Percentiles rank a stretch among this genome's conserved stretches.
phyloP scores from a whole-genome alignment of 1,284 basidiomycete genomes.

The Ganoderma resinaceum region DNA sequence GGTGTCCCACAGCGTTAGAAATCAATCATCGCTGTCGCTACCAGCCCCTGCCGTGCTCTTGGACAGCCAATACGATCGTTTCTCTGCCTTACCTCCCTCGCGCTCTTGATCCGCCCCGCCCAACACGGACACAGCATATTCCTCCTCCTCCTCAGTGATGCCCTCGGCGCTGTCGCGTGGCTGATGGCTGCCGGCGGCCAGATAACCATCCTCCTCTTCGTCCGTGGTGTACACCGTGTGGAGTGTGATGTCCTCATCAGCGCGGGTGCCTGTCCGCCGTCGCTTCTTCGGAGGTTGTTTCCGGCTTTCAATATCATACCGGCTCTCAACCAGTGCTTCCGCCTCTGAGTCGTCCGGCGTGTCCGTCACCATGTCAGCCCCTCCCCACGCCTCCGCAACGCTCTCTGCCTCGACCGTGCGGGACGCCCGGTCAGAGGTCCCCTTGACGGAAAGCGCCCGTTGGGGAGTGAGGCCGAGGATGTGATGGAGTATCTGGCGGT shows the following conservation, averaged over 20 bases:
- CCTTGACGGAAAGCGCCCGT: conserved; percentile 27
- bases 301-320: conserved; percentile 56
- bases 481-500: conserved; percentile 65
- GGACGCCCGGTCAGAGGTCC: conserved; percentile 21
- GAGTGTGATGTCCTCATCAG: conserved; percentile 39
- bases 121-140: conserved; percentile 38
- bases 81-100: conserved; percentile 30
- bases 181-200: conserved; percentile 21
- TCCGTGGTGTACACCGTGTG: conserved; percentile 57
- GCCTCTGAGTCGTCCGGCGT: conserved; percentile 35
- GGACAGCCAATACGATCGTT: conserved; percentile 54
- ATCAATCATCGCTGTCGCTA: conserved; percentile 27
- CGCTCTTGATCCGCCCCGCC: conserved; percentile 23
- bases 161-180: conserved; percentile 34
- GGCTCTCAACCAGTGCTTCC: conserved; percentile 54
- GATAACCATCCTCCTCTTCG: conserved; percentile 45
- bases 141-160: conserved; percentile 41
- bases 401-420: conserved; percentile 35
- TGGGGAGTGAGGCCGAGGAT: conserved; percentile 59
- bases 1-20: not conserved
- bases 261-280: conserved; percentile 44
- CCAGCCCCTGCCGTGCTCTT: conserved; percentile 40
- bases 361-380: conserved; percentile 49
- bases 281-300: conserved; percentile 55
- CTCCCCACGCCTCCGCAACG: conserved; percentile 47